Evolutionary conservation across 192 early-diverging fungal genomes (phyloP), one percentile per base, ranked within the genome.

Genomic region (Pecoramyces ruminantium): DNA sequence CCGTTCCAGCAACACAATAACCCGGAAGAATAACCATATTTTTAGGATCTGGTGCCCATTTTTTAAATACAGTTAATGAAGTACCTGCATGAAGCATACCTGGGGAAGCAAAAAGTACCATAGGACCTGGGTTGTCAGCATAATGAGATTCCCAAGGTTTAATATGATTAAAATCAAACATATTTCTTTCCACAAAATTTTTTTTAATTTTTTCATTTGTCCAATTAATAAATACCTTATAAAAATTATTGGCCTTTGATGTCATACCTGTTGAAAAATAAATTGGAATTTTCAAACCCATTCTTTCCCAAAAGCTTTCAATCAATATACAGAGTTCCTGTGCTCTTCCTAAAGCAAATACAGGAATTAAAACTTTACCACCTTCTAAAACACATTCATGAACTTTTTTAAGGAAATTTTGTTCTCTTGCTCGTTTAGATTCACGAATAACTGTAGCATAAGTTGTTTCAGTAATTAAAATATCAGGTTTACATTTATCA

Each of bases 11-110:
- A 0, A 96, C 94, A 86, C 97, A 99, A 85, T 95, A 99, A 16
- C 97, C 97, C 13, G 97, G 97, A 92, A 99, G 92, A 81, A 99
- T 97, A 34, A 97, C 89, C 95, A 96, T 98, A 81, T 99, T 99
- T 81, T 92, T 90, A 9, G 94, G 93, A 83, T 96, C 90, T 0
- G 89, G 90, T 67, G 95, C 95, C 96, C 96, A 98, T 84, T 97
- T 97, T 81, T 93, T 94, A 85, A 99, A 98, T 3, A 97, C 92
- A 67, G 94, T 92, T n/a, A 99, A 87, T 0, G 95, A 96, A 13
- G 93, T 97, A 28, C 97, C 97, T 30, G 93, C 92, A 84, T 99
- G 95, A n/a, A 99, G 88, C 97, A 99, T 99, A 15, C 97, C 97
- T 2, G 97, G 97, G 0, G 95, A 94, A 2, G 97, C 96, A 90